These are phyloP conservation scores for Solanum hybrid DNA, from an alignment of 305 asterid genomes.

Conservation along the genomic window DNA sequence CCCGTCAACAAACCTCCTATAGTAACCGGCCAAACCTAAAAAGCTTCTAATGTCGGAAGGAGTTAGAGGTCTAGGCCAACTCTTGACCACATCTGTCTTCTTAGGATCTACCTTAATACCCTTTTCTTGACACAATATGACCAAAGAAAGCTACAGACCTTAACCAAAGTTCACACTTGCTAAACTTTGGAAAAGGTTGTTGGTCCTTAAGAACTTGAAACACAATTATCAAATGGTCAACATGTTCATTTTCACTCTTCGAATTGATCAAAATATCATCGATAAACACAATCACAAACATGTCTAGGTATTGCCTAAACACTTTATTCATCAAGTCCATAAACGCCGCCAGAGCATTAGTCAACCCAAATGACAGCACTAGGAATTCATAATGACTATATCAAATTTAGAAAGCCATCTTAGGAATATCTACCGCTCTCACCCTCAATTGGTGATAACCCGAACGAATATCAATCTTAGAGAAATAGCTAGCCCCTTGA, in stretches of 20 bases:
- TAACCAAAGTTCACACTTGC: not conserved
- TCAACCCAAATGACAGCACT: not conserved
- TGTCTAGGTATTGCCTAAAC: not conserved
- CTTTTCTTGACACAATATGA: not conserved
- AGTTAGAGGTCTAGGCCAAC: not conserved
- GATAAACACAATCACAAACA: not conserved
- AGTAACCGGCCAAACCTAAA: not conserved
- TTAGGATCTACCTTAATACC: not conserved
- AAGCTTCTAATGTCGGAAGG: not conserved
- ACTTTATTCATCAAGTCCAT: not conserved
- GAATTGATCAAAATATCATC: not conserved
- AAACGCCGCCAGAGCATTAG: not conserved
- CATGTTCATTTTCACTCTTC: not conserved
- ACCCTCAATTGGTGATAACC: not conserved
- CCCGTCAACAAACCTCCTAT: not conserved
- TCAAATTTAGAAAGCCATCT: not conserved
- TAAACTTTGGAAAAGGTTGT: not conserved
- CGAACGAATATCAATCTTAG: not conserved
- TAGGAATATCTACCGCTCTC: not conserved
- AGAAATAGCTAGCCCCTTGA: not conserved
- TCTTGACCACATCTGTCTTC: not conserved
- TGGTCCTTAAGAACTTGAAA: not conserved
- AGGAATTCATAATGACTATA: not conserved
- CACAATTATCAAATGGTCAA: not conserved
- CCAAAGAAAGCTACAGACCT: not conserved